Base-by-base conservation (phyloP, 2,329 filamentous ascomycete species). In the Neofusicoccum kwambonambiense region DNA sequence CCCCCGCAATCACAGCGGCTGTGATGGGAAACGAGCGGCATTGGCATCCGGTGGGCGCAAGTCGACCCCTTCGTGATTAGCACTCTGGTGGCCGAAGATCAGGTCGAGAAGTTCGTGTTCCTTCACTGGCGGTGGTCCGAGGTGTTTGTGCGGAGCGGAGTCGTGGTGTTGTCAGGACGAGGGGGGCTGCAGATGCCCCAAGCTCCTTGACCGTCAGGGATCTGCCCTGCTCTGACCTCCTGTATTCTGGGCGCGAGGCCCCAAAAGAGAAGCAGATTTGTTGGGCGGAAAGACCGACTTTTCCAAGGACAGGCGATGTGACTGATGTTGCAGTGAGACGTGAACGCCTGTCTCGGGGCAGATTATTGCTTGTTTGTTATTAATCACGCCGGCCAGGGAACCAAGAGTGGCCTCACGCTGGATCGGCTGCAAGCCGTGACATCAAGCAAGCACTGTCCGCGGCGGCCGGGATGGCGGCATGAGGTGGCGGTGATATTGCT, bases 161-260 rank as follows among this genome's bases (percentile, higher is more conserved):
- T 45, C 19, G 56, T 27, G 31, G 27, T 35, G 56, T 60, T 60
- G 56, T 60, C 56, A 47, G 12, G 27, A 15, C 34, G 41, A 34
- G 4, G n/a, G 41, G 54, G 54, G 41, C 22, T 58, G 27, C 31
- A 12, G 7, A 27, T 35, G 54, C 39, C n/a, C 54, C 54, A 60
- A 60, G 56, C 42, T 60, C 31, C 27, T 13, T 60, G 56, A 60
- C 56, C 56, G 56, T 44, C 42, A 45, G 8, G 37, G 54, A 58
- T 58, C 54, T 44, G 19, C 39, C 27, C 6, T 34, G 19, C 15
- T 44, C 27, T 58, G 56, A 15, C 41, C 42, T 60, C 34, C 9
- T 51, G n/a, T 31, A 47, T n/a, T 19, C 56, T 45, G 41, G 56
- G 19, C n/a, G 13, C 39, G 17, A 45, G 12, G 5, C 27, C 54